Conservation (phyloP, 306 rosid species). For the Medicago ruthenica region DNA sequence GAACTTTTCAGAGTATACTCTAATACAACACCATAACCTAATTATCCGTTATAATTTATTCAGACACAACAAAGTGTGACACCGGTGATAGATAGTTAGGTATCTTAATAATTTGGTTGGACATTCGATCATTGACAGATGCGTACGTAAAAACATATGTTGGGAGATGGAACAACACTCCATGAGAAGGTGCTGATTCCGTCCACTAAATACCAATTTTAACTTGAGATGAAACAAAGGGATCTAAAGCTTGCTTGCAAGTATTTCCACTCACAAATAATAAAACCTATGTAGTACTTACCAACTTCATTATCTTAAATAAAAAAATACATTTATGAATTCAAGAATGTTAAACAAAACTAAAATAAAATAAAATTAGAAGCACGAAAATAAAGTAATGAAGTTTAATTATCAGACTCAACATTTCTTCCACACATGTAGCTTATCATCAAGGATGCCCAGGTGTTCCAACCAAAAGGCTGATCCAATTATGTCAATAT, state of each 20-base stretch:
- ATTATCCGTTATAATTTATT: no score
- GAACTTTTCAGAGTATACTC: no score
- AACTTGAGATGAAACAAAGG: neutral
- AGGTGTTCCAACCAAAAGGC: constrained; percentile 68
- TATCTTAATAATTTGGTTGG: no score
- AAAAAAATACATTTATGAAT: constrained; percentile 2
- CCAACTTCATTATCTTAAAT: neutral
- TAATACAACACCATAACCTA: no score
- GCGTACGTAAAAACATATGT: no score
- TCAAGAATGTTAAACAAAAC: constrained; percentile 13
- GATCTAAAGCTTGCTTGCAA: neutral
- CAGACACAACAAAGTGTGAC: no score
- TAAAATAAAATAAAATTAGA: neutral
- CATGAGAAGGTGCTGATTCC: no score
- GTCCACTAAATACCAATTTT: no score
- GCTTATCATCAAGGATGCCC: constrained; percentile 53
- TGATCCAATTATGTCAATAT: constrained; percentile 66
- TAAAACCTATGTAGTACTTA: neutral
- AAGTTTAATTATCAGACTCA: constrained; percentile 10
- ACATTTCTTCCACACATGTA: constrained; percentile 6
- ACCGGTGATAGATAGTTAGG: no score
- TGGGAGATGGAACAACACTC: no score
- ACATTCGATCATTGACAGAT: no score
- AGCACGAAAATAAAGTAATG: neutral
- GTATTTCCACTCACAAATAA: neutral